Evolutionary conservation across 352 stramenopile genomes (phyloP).

Genomic region (Phytopythium litorale): DNA sequence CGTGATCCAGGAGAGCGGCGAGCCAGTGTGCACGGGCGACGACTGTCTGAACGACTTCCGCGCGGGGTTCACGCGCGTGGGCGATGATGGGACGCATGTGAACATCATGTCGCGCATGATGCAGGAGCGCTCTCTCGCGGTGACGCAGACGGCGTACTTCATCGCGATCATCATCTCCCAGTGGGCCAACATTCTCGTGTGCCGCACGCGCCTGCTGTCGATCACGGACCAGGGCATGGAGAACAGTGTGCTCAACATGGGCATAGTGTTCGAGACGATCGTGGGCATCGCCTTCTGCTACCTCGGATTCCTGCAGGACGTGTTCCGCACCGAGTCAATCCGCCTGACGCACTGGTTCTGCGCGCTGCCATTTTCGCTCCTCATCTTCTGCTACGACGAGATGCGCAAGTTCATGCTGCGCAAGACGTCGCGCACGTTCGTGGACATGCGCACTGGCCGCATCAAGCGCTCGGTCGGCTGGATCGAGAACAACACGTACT

Average conservation of each 20-base stretch:
- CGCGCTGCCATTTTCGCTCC: slow-evolving; percentile 76
- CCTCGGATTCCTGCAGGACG: slow-evolving; percentile 53
- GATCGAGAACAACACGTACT: slow-evolving; percentile 82
- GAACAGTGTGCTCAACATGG: slow-evolving; percentile 88
- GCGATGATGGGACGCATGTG: slow-evolving; percentile 12
- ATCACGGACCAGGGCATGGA: slow-evolving; percentile 83
- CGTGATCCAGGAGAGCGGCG: slow-evolving; percentile 12
- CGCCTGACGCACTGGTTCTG: slow-evolving; percentile 81
- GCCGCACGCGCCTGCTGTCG: slow-evolving; percentile 83
- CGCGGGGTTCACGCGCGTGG: slow-evolving; percentile 33
- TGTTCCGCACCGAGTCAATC: slow-evolving; percentile 73
- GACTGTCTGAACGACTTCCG: slow-evolving; percentile 40
- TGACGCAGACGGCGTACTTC: slow-evolving; percentile 82
- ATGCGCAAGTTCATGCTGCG: slow-evolving; percentile 83
- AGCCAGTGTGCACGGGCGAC: slow-evolving; percentile 21
- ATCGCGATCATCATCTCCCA: slow-evolving; percentile 77
- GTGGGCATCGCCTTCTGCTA: slow-evolving; percentile 77
- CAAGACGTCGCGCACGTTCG: slow-evolving; percentile 50
- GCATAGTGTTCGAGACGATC: slow-evolving; percentile 83
- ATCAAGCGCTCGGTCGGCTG: slow-evolving; percentile 56
- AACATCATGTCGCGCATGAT: slow-evolving; percentile 84
- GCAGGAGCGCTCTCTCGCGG: slow-evolving; percentile 61
- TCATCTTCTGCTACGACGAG: slow-evolving; percentile 87
- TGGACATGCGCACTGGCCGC: slow-evolving; percentile 51
- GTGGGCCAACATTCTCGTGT: slow-evolving; percentile 84